phyloP scores from a whole-genome alignment of 805 yeast species.

The Clavispora fructus region DNA sequence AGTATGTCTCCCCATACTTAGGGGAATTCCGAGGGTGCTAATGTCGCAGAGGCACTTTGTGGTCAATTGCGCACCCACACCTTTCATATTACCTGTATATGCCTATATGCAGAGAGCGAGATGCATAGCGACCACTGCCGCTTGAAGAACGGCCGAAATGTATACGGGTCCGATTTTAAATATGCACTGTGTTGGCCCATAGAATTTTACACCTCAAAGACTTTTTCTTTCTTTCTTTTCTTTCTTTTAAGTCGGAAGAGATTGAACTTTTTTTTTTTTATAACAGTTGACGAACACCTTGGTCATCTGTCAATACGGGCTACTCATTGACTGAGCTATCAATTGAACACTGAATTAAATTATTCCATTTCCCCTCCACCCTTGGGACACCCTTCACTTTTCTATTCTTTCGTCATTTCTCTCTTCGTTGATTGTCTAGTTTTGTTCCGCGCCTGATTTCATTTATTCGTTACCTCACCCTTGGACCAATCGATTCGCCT shows the following conservation, averaged over 20 bases:
- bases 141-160: background rate
- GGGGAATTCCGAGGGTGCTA: background rate
- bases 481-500: background rate
- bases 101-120: background rate
- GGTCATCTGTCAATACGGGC: background rate
- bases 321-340: background rate
- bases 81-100: background rate
- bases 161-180: background rate
- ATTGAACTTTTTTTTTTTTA: background rate
- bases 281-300: background rate
- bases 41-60: background rate
- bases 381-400: background rate
- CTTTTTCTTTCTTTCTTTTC: conserved; percentile 2
- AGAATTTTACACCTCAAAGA: background rate
- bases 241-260: conserved; percentile 1
- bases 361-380: background rate
- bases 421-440: conserved; percentile 1
- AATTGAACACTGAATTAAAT: background rate
- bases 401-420: conserved; percentile 1
- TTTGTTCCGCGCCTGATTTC: background rate
- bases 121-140: background rate
- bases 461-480: background rate
- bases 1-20: background rate
- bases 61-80: background rate
- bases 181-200: background rate